Conservation (phyloP, 116 monocot species). For the Cymodocea nodosa region DNA sequence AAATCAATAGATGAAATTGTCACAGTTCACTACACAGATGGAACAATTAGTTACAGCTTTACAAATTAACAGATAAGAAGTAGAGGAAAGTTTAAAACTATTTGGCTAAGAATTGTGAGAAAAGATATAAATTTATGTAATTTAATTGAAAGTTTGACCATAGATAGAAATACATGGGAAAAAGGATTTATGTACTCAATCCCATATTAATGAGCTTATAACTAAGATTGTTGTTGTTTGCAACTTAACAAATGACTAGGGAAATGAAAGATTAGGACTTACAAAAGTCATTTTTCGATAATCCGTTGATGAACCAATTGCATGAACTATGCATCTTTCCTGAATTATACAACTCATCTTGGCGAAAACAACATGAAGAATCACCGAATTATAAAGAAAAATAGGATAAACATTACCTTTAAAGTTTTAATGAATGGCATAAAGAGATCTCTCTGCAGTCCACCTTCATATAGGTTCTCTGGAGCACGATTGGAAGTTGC, state of each 20-base stretch:
- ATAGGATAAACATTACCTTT: conserved; percentile 34
- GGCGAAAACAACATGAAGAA: not conserved
- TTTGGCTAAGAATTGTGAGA: too few relatives aligned
- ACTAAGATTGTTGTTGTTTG: too few relatives aligned
- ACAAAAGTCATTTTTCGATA: conserved; percentile 85
- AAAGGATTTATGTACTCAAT: too few relatives aligned
- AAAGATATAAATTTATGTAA: too few relatives aligned
- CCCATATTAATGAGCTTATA: too few relatives aligned
- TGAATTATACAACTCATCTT: conserved; percentile 14
- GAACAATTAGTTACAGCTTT: too few relatives aligned
- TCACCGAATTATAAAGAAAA: not conserved
- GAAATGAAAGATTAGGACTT: conserved; percentile 4
- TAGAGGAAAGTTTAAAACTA: too few relatives aligned
- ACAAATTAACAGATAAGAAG: too few relatives aligned
- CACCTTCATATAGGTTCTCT: conserved; percentile 94
- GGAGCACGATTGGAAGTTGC: conserved; percentile 97
- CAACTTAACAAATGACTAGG: not conserved
- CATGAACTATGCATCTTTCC: conserved; percentile 81
- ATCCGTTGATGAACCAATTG: conserved; percentile 81
- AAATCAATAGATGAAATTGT: conserved; percentile 6
- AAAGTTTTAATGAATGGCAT: conserved; percentile 83
- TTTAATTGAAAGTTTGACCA: too few relatives aligned
- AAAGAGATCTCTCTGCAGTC: conserved; percentile 93
- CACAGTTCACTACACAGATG: too few relatives aligned
- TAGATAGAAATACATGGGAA: too few relatives aligned